Conservation (phyloP, 2,329 filamentous ascomycete species). For the Cordyceps farinosa region DNA sequence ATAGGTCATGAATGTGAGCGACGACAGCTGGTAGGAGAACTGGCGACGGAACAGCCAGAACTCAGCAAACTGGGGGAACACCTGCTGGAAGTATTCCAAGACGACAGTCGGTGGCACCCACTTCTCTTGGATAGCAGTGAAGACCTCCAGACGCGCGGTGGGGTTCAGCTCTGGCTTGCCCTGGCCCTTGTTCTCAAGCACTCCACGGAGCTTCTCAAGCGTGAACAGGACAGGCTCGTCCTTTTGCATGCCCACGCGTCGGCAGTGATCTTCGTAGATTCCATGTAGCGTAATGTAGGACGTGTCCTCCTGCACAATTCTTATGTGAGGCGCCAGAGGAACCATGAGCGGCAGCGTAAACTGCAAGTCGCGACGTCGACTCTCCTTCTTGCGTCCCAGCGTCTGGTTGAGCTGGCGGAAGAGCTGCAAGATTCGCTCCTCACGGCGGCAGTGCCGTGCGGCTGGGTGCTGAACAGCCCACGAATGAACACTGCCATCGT, state of each 20-base stretch:
- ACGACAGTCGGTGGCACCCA: conserved; percentile 81
- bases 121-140: conserved; percentile 89
- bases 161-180: conserved; percentile 66
- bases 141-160: conserved; percentile 81
- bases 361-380: conserved; percentile 84
- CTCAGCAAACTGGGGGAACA: conserved; percentile 84
- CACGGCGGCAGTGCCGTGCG: conserved; percentile 83
- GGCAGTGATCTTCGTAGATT: conserved; percentile 94
- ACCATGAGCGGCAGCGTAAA: conserved; percentile 97
- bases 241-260: conserved; percentile 81
- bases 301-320: conserved; percentile 91
- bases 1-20: conserved; percentile 97
- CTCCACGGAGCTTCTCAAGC: conserved; percentile 84
- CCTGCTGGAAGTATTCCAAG: conserved; percentile 83
- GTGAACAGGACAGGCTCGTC: conserved; percentile 94
- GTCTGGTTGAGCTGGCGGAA: conserved; percentile 98
- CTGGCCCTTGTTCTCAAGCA: conserved; percentile 64
- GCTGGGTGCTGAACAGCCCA: conserved; percentile 97
- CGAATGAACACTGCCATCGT: conserved; percentile 94
- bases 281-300: conserved; percentile 93
- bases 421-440: conserved; percentile 91
- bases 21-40: conserved; percentile 92
- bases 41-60: conserved; percentile 99
- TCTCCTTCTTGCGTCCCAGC: conserved; percentile 89
- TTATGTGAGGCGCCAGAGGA: conserved; percentile 88